Percentiles rank a stretch among this genome's conserved stretches.
phyloP scores from a whole-genome alignment of 2,329 filamentous ascomycete species.

The Monosporascus sp. region DNA sequence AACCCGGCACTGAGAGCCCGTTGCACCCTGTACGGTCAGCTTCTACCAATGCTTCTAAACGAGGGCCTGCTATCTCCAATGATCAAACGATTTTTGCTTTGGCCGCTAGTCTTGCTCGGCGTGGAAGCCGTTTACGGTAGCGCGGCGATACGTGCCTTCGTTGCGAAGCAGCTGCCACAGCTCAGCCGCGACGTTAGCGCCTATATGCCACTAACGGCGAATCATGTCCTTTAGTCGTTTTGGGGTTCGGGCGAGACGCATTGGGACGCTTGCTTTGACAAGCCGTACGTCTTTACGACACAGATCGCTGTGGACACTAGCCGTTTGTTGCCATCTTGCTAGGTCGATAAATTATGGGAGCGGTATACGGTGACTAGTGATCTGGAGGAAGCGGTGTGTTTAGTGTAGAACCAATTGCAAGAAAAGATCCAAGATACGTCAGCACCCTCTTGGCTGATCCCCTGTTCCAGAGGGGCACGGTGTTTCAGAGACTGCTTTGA shows the following conservation, averaged over 20 bases:
- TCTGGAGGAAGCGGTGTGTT: no score
- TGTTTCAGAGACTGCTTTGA: neutral
- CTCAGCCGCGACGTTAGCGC: slow-evolving; percentile 24
- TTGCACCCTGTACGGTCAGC: slow-evolving; percentile 7
- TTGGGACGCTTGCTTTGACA: slow-evolving; percentile 36
- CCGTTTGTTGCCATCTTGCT: neutral
- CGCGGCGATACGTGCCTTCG: slow-evolving; percentile 19
- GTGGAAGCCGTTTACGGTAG: slow-evolving; percentile 22
- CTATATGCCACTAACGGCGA: slow-evolving; percentile 26
- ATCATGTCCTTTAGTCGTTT: slow-evolving; percentile 27
- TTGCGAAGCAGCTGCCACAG: slow-evolving; percentile 18
- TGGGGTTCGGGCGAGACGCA: slow-evolving; percentile 26
- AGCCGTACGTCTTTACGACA: slow-evolving; percentile 13
- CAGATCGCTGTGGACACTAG: slow-evolving; percentile 15
- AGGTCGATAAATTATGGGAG: no score
- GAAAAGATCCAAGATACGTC: no score
- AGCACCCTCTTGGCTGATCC: neutral
- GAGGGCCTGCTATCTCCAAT: slow-evolving; percentile 10
- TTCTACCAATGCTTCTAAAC: slow-evolving; percentile 14
- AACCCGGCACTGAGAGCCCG: slow-evolving; percentile 6
- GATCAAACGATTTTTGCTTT: slow-evolving; percentile 24
- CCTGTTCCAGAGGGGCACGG: neutral
- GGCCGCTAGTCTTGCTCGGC: slow-evolving; percentile 32
- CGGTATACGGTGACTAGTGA: no score
- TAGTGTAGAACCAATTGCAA: no score